phyloP scores from a whole-genome alignment of 148 eudicot species.

The Chenopodium quinoa region DNA sequence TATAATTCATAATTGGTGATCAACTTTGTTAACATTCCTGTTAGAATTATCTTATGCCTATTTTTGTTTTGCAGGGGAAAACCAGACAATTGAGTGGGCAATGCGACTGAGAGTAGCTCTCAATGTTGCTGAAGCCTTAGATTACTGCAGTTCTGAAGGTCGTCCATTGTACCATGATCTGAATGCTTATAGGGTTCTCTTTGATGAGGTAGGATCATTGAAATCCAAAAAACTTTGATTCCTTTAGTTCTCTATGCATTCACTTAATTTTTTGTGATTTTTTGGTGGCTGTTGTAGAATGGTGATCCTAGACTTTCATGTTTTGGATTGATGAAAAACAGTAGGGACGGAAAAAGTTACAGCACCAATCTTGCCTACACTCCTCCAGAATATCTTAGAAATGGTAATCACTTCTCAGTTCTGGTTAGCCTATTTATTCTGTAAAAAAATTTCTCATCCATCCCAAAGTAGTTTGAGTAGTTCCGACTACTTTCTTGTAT shows the following conservation, averaged over 20 bases:
- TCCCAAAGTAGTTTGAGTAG: background rate
- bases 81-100: conserved; percentile 89
- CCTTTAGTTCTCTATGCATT: background rate
- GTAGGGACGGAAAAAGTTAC: conserved; percentile 82
- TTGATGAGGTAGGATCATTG: conserved; percentile 59
- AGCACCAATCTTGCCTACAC: conserved; percentile 93
- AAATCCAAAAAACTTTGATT: background rate
- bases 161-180: conserved; percentile 74
- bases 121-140: conserved; percentile 77
- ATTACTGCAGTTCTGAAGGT: conserved; percentile 74
- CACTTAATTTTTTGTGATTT: conserved; percentile 23
- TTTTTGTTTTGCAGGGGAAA: conserved; percentile 59
- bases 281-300: conserved; percentile 45
- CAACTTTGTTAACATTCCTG: background rate
- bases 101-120: conserved; percentile 83
- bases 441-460: background rate
- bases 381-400: conserved; percentile 85
- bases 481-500: background rate
- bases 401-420: conserved; percentile 42
- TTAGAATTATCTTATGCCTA: conserved; percentile 5
- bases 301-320: conserved; percentile 92
- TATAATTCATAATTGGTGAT: background rate
- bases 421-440: background rate
- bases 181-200: conserved; percentile 90
- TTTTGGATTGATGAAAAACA: conserved; percentile 86